A percentile compares a stretch with the other conserved stretches of the same genome.
These are phyloP conservation scores for Aureobasidium uvarum DNA, from an alignment of 2,329 filamentous ascomycete species.

Conservation along the genomic window DNA sequence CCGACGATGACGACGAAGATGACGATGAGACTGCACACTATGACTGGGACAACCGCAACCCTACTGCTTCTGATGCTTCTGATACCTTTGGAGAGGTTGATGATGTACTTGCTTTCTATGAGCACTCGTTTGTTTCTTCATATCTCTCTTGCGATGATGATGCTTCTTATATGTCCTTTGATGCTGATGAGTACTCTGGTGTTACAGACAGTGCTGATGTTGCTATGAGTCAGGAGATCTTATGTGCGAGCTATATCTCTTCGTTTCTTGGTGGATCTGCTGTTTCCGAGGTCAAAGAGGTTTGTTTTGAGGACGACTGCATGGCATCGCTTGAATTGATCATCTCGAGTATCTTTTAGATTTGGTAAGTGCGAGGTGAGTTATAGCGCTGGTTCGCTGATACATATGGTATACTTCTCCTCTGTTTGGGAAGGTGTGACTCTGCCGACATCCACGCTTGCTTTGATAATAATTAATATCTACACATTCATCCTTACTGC, in stretches of 20 bases:
- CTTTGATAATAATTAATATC: not conserved
- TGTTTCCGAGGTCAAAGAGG: not conserved
- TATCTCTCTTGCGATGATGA: not conserved
- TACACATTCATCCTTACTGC: too few species aligned
- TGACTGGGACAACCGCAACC: not conserved
- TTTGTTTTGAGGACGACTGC: not conserved
- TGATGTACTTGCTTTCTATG: not conserved
- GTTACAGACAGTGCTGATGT: not conserved
- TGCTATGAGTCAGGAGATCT: not conserved
- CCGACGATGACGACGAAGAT: not conserved
- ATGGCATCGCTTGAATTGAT: not conserved
- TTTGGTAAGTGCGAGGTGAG: not conserved
- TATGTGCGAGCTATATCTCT: not conserved
- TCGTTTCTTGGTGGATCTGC: not conserved
- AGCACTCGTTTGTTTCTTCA: not conserved
- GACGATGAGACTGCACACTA: not conserved
- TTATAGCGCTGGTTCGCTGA: not conserved
- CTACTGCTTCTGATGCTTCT: not conserved
- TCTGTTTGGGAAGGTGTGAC: not conserved
- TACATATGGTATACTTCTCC: not conserved
- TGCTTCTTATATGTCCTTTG: not conserved
- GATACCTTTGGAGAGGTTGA: slow-evolving; percentile 10
- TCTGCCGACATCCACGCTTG: too few species aligned
- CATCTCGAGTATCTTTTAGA: not conserved
- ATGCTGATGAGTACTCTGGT: not conserved